Evolutionary conservation across 352 stramenopile genomes (phyloP).

Genomic region (Globisporangium rhizosaccharum): DNA sequence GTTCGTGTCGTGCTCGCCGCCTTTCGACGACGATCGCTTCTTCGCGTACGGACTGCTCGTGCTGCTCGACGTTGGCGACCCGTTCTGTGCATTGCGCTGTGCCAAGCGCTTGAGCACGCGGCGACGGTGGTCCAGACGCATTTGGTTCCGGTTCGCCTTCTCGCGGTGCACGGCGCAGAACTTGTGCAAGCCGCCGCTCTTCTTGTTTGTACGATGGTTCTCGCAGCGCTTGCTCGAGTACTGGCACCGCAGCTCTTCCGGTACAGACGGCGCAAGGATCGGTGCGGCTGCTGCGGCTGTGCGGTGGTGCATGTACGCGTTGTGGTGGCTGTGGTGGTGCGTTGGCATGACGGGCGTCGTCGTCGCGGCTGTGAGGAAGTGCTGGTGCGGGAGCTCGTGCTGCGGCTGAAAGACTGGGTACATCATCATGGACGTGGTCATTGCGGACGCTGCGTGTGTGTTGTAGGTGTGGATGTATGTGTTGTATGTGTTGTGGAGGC

Average conservation of each 20-base stretch:
- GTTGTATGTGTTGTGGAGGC: too few relatives aligned
- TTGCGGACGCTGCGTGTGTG: too few relatives aligned
- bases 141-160: constrained; percentile 70
- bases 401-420: constrained; percentile 10
- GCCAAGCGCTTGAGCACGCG: constrained; percentile 48
- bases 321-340: not conserved
- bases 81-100: constrained; percentile 38
- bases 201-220: constrained; percentile 36
- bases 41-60: too few relatives aligned
- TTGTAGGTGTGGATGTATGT: too few relatives aligned
- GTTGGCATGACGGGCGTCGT: not conserved
- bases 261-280: constrained; percentile 11
- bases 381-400: too few relatives aligned
- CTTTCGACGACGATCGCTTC: not conserved
- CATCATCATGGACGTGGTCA: constrained; percentile 11
- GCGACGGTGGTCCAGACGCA: constrained; percentile 52
- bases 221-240: constrained; percentile 50
- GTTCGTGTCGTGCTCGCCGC: not conserved
- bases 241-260: constrained; percentile 43
- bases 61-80: constrained; percentile 5
- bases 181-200: constrained; percentile 49
- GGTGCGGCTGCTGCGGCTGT: not conserved
- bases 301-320: not conserved
- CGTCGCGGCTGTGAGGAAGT: not conserved
- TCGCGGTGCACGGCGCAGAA: constrained; percentile 49